Conservation (phyloP, 345 rosid species). For the Brassica incana region DNA sequence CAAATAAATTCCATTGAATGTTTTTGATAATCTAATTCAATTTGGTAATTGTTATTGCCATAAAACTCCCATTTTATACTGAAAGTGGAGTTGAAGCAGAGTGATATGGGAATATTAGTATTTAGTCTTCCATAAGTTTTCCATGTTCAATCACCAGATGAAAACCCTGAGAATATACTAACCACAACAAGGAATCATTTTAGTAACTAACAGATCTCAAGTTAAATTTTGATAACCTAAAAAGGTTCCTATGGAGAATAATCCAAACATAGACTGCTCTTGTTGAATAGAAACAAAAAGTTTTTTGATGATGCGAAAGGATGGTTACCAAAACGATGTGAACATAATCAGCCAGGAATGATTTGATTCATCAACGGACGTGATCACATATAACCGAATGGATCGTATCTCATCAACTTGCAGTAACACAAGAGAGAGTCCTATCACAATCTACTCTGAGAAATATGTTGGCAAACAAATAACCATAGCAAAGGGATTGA, state of each 20-base stretch:
- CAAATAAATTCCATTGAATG: not conserved
- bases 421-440: not conserved
- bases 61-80: not conserved
- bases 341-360: not conserved
- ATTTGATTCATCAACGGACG: not conserved
- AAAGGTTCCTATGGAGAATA: not conserved
- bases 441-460: not conserved
- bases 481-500: not conserved
- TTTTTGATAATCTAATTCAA: not conserved
- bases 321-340: not conserved
- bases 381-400: not conserved
- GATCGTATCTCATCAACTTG: not conserved
- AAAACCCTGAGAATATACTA: not conserved
- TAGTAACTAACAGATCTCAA: slow-evolving; percentile 1
- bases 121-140: not conserved
- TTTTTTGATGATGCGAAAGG: not conserved
- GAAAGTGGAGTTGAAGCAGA: not conserved
- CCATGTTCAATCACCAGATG: not conserved
- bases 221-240: not conserved
- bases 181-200: not conserved
- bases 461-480: not conserved
- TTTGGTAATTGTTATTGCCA: not conserved
- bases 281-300: not conserved
- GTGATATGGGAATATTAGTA: not conserved
- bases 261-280: not conserved